Evolutionary conservation across 2,329 filamentous ascomycete species (phyloP).

Genomic region (Xylaria digitata): DNA sequence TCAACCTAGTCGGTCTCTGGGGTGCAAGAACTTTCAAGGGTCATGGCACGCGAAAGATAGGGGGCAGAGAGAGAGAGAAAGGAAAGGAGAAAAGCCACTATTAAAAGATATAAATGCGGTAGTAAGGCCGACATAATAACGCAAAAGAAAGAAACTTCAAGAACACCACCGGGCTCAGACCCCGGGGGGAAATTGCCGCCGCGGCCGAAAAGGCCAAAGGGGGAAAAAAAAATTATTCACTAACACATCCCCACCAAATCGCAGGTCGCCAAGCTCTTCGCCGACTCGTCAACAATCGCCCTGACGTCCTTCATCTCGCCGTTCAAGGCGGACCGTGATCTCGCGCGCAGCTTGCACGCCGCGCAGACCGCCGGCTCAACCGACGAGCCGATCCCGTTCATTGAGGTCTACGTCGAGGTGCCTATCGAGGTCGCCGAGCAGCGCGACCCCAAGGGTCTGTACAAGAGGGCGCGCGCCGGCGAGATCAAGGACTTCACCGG

Average conservation of each 20-base stretch:
- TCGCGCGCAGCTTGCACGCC: slow-evolving; percentile 83
- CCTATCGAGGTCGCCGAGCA: slow-evolving; percentile 92
- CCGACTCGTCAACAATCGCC: slow-evolving; percentile 86
- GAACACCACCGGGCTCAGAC: no score
- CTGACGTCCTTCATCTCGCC: slow-evolving; percentile 98
- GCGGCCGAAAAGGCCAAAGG: no score
- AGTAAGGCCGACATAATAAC: no score
- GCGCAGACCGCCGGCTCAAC: slow-evolving; percentile 61
- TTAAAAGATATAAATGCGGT: no score
- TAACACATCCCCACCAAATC: slow-evolving; percentile 18
- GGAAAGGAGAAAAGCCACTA: no score
- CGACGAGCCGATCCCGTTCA: slow-evolving; percentile 80
- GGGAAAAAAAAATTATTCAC: not conserved
- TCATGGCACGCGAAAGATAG: no score
- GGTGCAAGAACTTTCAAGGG: no score
- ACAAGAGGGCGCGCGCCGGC: slow-evolving; percentile 94
- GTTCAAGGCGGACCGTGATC: slow-evolving; percentile 85
- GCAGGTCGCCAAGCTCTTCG: slow-evolving; percentile 93
- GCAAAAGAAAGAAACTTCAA: not conserved
- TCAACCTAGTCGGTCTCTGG: no score
- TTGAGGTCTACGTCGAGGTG: slow-evolving; percentile 94
- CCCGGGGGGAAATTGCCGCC: no score
- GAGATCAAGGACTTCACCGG: slow-evolving; percentile 98
- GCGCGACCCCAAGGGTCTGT: slow-evolving; percentile 96
- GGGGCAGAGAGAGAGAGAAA: no score